Percentiles rank a stretch among this genome's conserved stretches.
These are phyloP conservation scores for Euphorbia corollata DNA, from an alignment of 441 rosid genomes.

Conservation along the genomic window DNA sequence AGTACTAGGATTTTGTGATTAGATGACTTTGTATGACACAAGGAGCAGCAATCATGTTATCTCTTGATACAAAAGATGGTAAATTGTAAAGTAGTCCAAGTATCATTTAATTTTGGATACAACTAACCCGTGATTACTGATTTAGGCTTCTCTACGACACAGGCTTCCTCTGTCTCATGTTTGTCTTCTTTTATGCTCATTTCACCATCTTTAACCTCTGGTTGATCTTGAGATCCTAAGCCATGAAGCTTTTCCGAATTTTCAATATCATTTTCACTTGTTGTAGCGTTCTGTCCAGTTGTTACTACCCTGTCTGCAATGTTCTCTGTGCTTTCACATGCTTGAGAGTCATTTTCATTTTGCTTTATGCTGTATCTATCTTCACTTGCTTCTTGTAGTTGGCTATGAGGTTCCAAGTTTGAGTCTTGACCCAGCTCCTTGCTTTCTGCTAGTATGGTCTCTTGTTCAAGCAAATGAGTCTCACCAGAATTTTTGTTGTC, in stretches of 20 bases:
- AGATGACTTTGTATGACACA: not conserved
- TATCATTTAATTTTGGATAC: not conserved
- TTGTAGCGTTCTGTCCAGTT: constrained; percentile 21
- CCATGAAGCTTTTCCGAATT: constrained; percentile 9
- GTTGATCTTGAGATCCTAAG: constrained; percentile 15
- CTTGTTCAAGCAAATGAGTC: constrained; percentile 15
- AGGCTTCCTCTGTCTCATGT: constrained; percentile 20
- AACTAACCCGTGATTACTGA: constrained; percentile 21
- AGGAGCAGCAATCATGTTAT: not conserved
- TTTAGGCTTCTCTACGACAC: constrained; percentile 14
- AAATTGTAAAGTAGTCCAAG: not conserved
- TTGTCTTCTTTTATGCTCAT: constrained; percentile 18
- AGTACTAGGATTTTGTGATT: not conserved
- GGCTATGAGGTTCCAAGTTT: constrained; percentile 25
- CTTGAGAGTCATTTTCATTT: constrained; percentile 20
- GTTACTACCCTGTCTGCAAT: constrained; percentile 7
- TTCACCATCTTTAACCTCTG: constrained; percentile 10
- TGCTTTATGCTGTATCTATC: constrained; percentile 6
- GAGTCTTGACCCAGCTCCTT: constrained; percentile 14
- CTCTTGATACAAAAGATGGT: not conserved
- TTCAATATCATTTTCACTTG: constrained; percentile 13
- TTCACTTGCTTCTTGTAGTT: constrained; percentile 20
- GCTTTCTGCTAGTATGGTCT: constrained; percentile 11
- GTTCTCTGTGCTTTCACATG: constrained; percentile 16
- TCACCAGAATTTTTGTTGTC: constrained; percentile 17